phyloP scores from a whole-genome alignment of 2,329 filamentous ascomycete species.

The Pseudogymnoascus sp. region DNA sequence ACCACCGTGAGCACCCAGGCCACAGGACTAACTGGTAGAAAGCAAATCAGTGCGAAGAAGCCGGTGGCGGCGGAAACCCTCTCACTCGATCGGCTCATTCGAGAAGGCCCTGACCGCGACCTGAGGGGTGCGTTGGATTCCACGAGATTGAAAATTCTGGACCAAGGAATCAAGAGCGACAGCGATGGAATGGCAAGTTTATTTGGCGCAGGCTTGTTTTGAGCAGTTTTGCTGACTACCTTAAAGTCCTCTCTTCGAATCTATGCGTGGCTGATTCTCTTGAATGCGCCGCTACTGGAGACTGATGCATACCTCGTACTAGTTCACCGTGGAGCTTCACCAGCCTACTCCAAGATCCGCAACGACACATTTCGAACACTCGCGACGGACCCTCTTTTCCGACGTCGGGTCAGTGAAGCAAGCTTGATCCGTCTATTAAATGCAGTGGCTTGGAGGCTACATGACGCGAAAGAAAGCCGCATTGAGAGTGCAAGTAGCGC shows the following conservation, averaged over 20 bases:
- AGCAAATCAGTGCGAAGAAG: conserved; percentile 39
- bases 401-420: conserved; percentile 88
- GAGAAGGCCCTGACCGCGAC: conserved; percentile 69
- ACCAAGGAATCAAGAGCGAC: conserved; percentile 69
- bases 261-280: conserved; percentile 91
- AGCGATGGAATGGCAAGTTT: conserved; percentile 68
- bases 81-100: conserved; percentile 66
- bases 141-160: conserved; percentile 64
- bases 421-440: conserved; percentile 91
- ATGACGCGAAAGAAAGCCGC: conserved; percentile 59
- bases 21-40: conserved; percentile 36
- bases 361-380: conserved; percentile 97
- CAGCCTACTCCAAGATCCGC: conserved; percentile 93
- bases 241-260: conserved; percentile 79
- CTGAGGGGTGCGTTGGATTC: conserved; percentile 60
- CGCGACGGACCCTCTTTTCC: conserved; percentile 94
- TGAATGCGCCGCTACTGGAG: conserved; percentile 75
- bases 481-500: conserved; percentile 14
- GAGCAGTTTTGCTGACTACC: conserved; percentile 15
- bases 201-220: conserved; percentile 10
- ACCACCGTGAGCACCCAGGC: conserved; percentile 35
- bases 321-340: conserved; percentile 86
- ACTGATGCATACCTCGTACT: conserved; percentile 86
- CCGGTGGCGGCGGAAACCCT: conserved; percentile 47
- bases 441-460: conserved; percentile 86